Evolutionary conservation across 148 eudicot genomes (phyloP), one percentile per base, ranked within the genome.

Genomic region (Rhododendron henanense): DNA sequence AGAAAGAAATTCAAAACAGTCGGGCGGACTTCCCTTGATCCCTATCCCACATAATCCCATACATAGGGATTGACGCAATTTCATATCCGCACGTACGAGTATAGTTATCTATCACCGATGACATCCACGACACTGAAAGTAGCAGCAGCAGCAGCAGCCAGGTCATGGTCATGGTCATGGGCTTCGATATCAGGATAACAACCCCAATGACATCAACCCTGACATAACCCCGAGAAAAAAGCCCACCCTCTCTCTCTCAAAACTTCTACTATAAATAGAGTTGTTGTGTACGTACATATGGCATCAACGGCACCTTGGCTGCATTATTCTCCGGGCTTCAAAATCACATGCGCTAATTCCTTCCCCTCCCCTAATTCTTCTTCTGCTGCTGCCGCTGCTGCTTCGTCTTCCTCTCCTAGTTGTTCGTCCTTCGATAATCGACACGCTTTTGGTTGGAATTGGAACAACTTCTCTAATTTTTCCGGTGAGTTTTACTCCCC

Each of bases 401-500:
- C 83, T 0, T 85, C 82, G n/a, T 90, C 92, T 2, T 87, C 91
- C 21, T 89, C 91, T 9, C 87, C 86, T 78, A 86, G 67, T 79
- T 91, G 83, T 84, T 89, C 92, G 8, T 85, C 88, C 13, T 83
- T 19, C 10, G 81, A 84, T 84, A 87, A 85, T 39, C 84, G 87
- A 41, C 84, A 81, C 19, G 61, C 79, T 18, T 67, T 69, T 5
- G 59, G 69, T 57, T 81, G 69, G 44, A 45, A 14, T 16, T 86
- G 87, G 80, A 86, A 37, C 33, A 86, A 35, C 33, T n/a, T 81
- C 87, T 89, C 84, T 81, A 71, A 82, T 44, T 88, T 84, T 23
- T 59, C 90, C 3, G 91, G 93, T 92, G 78, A 47, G 65, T 84
- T 51, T 85, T 35, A 18, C 65, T 19, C n/a, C 65, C 61, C 61